Base-by-base conservation (phyloP, 2,329 filamentous ascomycete species). In the Fusarium clavum region DNA sequence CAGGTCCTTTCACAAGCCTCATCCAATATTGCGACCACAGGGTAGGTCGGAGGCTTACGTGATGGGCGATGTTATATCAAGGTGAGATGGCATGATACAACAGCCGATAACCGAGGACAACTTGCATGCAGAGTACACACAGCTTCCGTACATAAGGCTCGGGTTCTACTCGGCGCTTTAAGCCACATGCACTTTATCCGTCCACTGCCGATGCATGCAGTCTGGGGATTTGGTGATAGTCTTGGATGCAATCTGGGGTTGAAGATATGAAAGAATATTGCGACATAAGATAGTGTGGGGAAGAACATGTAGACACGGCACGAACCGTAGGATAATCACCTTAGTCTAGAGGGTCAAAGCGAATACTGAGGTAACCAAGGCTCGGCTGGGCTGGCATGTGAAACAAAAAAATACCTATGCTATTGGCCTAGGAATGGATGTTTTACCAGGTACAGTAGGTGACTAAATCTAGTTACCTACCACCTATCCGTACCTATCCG, bases 81-180 rank as follows among this genome's bases (percentile, higher is more conserved):
- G n/a, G 29, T 29, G 22, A 45, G 52, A 59, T 64, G 48, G 40
- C 44, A 34, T 64, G 40, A 45, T 46, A 51, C 53, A 52, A 52
- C 53, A 60, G 40, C 46, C 62, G 61, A 64, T 66, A 55, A 29
- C 55, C 47, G 61, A 66, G 43, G 43, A n/a, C 32, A 24, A 25
- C 44, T 24, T 44, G 40, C 49, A 57, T 48, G 25, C n/a, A 22
- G 34, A 52, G 32, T 25, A 10, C n/a, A 34, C 22, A 29, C 32
- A 58, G 22, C 24, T 48, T 49, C 32, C 30, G 38, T 29, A 29
- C 40, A 34, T 52, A 20, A 32, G 40, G 56, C 47, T 40, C 64
- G 64, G 18, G 55, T 61, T 29, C 30, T 56, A 64, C 52, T 71
- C 67, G 68, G 58, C 59, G 43, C 44, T 64, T 70, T 48, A 64